Percentiles rank a stretch among this genome's conserved stretches.
phyloP scores from a whole-genome alignment of 208 protist genomes.

The Phytomonas sp. region DNA sequence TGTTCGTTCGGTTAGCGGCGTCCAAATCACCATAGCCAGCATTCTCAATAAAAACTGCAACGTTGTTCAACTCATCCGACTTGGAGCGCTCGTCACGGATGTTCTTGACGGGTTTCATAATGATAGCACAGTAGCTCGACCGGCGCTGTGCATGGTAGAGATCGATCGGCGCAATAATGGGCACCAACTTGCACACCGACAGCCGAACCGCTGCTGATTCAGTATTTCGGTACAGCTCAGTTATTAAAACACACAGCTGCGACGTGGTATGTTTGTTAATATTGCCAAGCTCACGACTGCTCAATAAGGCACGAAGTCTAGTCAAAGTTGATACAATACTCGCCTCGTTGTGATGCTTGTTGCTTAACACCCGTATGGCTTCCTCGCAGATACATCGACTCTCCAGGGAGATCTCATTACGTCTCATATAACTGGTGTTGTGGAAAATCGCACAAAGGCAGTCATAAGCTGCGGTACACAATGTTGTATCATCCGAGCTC shows the following conservation, averaged over 20 bases:
- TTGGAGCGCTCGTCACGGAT: slow-evolving; percentile 80
- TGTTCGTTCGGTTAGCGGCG: slow-evolving; percentile 71
- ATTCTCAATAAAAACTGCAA: slow-evolving; percentile 71
- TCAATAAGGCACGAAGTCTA: slow-evolving; percentile 68
- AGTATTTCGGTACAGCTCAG: slow-evolving; percentile 75
- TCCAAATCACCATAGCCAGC: slow-evolving; percentile 80
- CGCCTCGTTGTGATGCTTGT: slow-evolving; percentile 76
- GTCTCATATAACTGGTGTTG: slow-evolving; percentile 52
- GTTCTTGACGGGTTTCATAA: slow-evolving; percentile 91
- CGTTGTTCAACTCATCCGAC: slow-evolving; percentile 67
- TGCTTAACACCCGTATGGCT: slow-evolving; percentile 62
- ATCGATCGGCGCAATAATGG: slow-evolving; percentile 76
- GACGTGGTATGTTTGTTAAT: slow-evolving; percentile 71
- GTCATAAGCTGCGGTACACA: slow-evolving; percentile 66
- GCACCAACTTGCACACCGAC: slow-evolving; percentile 82
- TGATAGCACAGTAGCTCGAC: slow-evolving; percentile 71
- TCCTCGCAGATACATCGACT: slow-evolving; percentile 75
- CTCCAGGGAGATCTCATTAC: slow-evolving; percentile 78
- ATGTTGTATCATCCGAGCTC: slow-evolving; percentile 45
- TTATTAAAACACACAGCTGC: slow-evolving; percentile 78
- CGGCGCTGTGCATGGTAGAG: slow-evolving; percentile 49
- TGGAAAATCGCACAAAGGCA: slow-evolving; percentile 79
- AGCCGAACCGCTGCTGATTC: slow-evolving; percentile 65
- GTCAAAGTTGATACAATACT: slow-evolving; percentile 65
- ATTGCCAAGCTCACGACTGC: slow-evolving; percentile 52